A percentile compares a stretch with the other conserved stretches of the same genome.
Evolutionary conservation across 345 rosid genomes (phyloP).

Genomic region (Moricandia arvensis): DNA sequence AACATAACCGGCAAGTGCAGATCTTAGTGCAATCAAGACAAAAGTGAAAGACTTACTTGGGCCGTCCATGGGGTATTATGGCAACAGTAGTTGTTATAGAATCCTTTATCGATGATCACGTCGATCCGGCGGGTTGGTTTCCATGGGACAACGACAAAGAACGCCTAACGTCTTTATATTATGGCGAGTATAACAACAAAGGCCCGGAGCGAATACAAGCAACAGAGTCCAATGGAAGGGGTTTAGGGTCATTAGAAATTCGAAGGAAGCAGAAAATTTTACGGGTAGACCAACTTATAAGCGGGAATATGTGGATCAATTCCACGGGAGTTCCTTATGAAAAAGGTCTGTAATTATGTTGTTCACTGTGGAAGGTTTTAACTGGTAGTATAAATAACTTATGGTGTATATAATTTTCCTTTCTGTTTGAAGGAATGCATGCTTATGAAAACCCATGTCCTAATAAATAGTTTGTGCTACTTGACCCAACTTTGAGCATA

Average conservation of each 20-base stretch:
- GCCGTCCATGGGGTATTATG: background rate
- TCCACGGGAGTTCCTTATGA: background rate
- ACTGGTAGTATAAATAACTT: no score
- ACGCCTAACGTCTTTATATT: background rate
- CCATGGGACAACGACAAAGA: background rate
- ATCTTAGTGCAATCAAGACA: background rate
- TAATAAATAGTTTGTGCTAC: no score
- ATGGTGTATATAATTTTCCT: no score
- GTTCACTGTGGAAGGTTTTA: no score
- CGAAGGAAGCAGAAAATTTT: background rate
- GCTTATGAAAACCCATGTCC: background rate
- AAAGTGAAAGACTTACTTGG: background rate
- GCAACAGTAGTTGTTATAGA: background rate
- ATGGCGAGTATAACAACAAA: background rate
- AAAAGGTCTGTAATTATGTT: background rate
- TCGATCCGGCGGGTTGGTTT: background rate
- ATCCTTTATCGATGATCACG: background rate
- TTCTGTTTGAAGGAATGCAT: no score
- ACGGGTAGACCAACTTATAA: background rate
- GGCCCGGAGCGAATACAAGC: background rate
- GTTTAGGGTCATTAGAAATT: background rate
- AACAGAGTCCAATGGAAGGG: background rate
- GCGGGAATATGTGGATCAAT: background rate
- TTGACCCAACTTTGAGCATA: no score
- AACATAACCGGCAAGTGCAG: background rate